Percentiles rank a stretch among this genome's conserved stretches.
Conservation (phyloP, 139 green algal species). For the Volvox reticuliferus region DNA sequence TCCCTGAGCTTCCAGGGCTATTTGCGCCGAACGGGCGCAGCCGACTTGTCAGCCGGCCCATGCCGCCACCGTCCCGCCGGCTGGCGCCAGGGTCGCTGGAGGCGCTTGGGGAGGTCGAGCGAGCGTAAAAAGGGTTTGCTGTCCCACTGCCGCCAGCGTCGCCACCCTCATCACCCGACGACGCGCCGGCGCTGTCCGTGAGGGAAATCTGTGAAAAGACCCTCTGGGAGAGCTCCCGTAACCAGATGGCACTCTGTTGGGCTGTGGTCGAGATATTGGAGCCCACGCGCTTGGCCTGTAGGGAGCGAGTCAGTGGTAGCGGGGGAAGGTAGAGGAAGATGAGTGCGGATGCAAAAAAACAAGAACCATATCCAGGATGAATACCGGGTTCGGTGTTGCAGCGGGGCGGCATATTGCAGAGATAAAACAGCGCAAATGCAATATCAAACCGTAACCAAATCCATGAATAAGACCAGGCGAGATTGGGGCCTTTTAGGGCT, state of each 20-base stretch:
- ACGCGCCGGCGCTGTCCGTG: neutral
- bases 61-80: neutral
- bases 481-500: too few relatives aligned
- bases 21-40: neutral
- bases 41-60: neutral
- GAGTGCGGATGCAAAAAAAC: neutral
- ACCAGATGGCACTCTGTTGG: slow-evolving; percentile 19
- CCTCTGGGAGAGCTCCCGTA: slow-evolving; percentile 11
- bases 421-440: neutral
- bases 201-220: slow-evolving; percentile 4
- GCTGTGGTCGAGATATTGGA: slow-evolving; percentile 13
- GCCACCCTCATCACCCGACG: neutral
- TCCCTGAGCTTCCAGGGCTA: neutral
- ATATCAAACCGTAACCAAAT: too few relatives aligned
- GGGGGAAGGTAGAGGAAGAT: neutral
- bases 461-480: too few relatives aligned
- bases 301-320: neutral
- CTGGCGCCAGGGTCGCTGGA: neutral
- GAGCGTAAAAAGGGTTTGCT: neutral
- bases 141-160: neutral
- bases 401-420: neutral
- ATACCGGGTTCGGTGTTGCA: neutral
- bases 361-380: too few relatives aligned
- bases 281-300: slow-evolving; percentile 31
- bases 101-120: neutral